These are phyloP conservation scores for Fusarium virguliforme DNA, from an alignment of 2,329 filamentous ascomycete genomes.

Conservation along the genomic window DNA sequence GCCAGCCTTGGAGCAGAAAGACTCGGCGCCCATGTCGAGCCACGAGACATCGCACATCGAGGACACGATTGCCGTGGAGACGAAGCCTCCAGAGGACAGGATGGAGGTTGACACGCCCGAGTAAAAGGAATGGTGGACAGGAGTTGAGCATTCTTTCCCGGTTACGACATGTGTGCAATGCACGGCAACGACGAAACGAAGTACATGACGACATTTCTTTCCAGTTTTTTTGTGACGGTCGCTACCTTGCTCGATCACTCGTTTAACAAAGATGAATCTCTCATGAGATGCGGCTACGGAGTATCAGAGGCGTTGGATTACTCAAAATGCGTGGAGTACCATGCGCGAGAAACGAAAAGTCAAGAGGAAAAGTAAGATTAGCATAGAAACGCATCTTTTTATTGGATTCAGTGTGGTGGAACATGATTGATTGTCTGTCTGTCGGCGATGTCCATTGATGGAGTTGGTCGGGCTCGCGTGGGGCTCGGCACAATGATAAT, in stretches of 20 bases:
- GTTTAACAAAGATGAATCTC: constrained; percentile 36
- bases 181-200: constrained; percentile 50
- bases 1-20: constrained; percentile 48
- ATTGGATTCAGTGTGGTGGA: neutral
- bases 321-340: constrained; percentile 26
- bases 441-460: neutral
- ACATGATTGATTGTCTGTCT: neutral
- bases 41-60: constrained; percentile 46
- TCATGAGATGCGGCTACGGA: constrained; percentile 30
- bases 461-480: neutral
- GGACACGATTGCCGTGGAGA: constrained; percentile 47
- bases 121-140: constrained; percentile 26
- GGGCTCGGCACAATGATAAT: constrained; percentile 42
- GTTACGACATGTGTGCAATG: constrained; percentile 43
- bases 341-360: constrained; percentile 35
- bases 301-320: constrained; percentile 36
- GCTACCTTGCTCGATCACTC: constrained; percentile 45
- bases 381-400: constrained; percentile 3
- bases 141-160: constrained; percentile 35
- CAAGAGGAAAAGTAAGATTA: constrained; percentile 19
- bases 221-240: constrained; percentile 45
- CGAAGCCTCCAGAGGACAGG: constrained; percentile 48
- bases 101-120: constrained; percentile 50
- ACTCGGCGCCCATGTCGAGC: constrained; percentile 43
- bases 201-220: constrained; percentile 49